Evolutionary conservation across 2,329 filamentous ascomycete genomes (phyloP), one percentile per base, ranked within the genome.

Genomic region (Sarocladiaceae sp.): DNA sequence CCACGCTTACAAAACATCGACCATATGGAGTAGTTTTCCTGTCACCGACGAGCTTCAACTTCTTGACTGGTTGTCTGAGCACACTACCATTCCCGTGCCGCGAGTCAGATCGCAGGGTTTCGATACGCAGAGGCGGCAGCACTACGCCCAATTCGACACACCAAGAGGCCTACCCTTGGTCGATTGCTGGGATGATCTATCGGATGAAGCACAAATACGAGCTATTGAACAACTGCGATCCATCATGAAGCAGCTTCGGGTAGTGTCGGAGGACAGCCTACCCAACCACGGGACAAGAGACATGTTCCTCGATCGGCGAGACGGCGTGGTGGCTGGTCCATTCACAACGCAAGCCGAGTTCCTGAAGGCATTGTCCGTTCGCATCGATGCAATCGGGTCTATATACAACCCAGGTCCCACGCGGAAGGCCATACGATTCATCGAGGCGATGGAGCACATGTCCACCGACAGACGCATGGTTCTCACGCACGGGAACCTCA

Each of bases 401-500:
- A 42, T 54, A 1, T 54, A 54, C 39, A 50, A 54, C 29, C 37
- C 52, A 13, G 52, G 47, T 6, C 48, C 46, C 22, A 54, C 52
- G 11, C 29, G 31, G n/a, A 54, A 51, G 31, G 52, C 48, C 3
- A 49, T 54, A 1, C 20, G 52, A 11, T 54, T 54, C 25, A 40
- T 54, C 37, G 35, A 51, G 15, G 52, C 52, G 5, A 35, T 54
- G 36, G 26, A 28, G 31, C 39, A 37, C 6, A 46, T 49, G 28
- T 31, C 47, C 5, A 49, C 26, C 4, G 29, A 47, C 23, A 25
- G 23, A 11, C 33, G 23, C n/a, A 46, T 55, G 31, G 47, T 56
- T 23, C 50, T 53, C 22, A 53, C 53, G 4, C 55, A 58, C 26
- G 55, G 55, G 5, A 55, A 58, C 25, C 26, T 58, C 1, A 46